Evolutionary conservation across 345 rosid genomes (phyloP), one percentile per base, ranked within the genome.

Genomic region (Acer negundo): DNA sequence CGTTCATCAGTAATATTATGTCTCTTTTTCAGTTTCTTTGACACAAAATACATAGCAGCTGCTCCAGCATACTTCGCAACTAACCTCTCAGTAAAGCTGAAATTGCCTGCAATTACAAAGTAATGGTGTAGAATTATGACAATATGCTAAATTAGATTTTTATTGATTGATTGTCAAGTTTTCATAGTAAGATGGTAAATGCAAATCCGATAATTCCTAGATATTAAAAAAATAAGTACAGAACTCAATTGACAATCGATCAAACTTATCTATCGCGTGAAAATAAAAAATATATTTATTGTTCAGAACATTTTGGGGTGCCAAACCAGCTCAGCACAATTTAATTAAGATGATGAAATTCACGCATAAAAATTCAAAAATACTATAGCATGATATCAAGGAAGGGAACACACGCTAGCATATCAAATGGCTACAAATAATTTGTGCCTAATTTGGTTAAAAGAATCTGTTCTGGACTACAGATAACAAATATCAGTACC

Each of bases 1-100:
- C 94, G 94, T 79, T 94, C 98, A 79, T 96, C 98, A 6, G 88
- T 92, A 55, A 96, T 96, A 84, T 94, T 92, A 80, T 96, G 87
- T 74, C 67, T 94, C 91, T 92, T 96, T 88, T 94, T 96, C 81
- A 94, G 83, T 75, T 92, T 96, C 89, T 94, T 96, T 0, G 99
- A 90, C 24, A 96, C 97, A 65, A 96, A 87, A 82, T 90, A 92
- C 99, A 96, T 94, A 11, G 95, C 97, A 13, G 92, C 87, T 63
- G 97, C 99, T 77, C 98, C 97, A 44, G 91, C 92, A 81, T 96
- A 92, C 77, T 96, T 96, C 0, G 94, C 97, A 16, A 90, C 84
- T 69, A 96, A 73, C 85, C 97, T 91, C 85, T 96, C 97, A 6
- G 88, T 82, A 84, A 87, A 91, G 78, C 90, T 90, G 84, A 94